Evolutionary conservation across 2,329 filamentous ascomycete species (phyloP), one percentile per base, ranked within the genome.

Genomic region (Colletotrichum coccodes): DNA sequence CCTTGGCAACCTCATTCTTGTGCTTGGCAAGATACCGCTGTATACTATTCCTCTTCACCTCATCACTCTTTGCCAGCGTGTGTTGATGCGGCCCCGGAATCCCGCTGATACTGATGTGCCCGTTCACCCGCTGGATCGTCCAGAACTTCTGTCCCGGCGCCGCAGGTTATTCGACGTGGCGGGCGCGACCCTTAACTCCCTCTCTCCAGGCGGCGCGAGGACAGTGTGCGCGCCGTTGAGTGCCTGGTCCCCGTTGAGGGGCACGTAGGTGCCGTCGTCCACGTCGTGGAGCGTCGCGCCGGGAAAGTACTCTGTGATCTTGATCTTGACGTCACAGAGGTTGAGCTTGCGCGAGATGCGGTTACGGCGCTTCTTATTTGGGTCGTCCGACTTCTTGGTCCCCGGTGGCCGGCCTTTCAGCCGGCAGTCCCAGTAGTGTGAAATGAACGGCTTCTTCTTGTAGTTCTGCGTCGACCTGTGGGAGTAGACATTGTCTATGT

Each of bases 311-410:
- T 95, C 92, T 3, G 92, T 94, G 68, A 95, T 93, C 78, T 94
- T 95, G 78, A 95, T 94, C 80, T 95, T 95, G 71, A 95, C 92
- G 78, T 95, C 92, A 77, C 93, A 95, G n/a, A 94, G 84, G 79
- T 94, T 91, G 14, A 91, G 86, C 78, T 93, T 90, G 47, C 93
- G 85, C n/a, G 91, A 91, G 40, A 87, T 89, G 30, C 93, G 89
- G 79, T 94, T 94, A 42, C 93, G 87, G 79, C 94, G 94, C 85
- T 94, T 94, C 83, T 94, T 94, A 77, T 89, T 90, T 0, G 93
- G 92, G 73, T 95, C 92, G 53, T 92, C 89, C 1, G 91, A 93
- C 77, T 95, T 94, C 68, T 91, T 91, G 4, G 92, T 95, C 34
- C 93, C 93, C 0, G 92, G 90, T 0, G 92, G 92, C 0, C 93